Evolutionary conservation across 2,329 filamentous ascomycete genomes (phyloP), one percentile per base, ranked within the genome.

Genomic region (Mycosphaerella arachidis): DNA sequence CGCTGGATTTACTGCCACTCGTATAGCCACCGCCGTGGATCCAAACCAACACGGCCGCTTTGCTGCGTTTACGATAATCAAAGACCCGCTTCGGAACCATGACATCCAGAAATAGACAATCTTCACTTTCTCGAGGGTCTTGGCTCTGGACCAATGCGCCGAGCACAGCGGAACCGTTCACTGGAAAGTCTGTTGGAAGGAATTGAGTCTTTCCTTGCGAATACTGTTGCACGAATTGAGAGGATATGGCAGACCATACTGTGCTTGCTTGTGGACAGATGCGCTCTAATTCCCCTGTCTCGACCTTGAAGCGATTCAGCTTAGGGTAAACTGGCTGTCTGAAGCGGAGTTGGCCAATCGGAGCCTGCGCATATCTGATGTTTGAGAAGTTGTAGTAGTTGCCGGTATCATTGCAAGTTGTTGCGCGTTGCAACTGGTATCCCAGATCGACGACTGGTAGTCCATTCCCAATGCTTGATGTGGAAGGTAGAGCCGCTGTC

Each of bases 301-400:
- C 76, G 20, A 84, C 69, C 1, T 66, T 61, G 3, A 74, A 70
- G 33, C 80, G 74, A 63, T 81, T 77, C 53, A 70, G 63, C 7
- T 70, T 71, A 73, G 71, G 68, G 8, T 64, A 52, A 31, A 68
- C 58, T 1, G 82, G 81, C 24, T 77, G 76, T 20, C 74, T 75
- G 63, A 83, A 85, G 31, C 83, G 75, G 40, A 83, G 69, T 13
- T 82, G 67, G 10, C 79, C 81, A 1, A 80, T 59, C 1, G 82
- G 82, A 16, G 83, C 78, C 30, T 80, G 78, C 6, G 81, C 82
- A 69, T 79, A 85, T 33, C 82, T 77, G 63, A 85, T 84, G 64
- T 84, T 84, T 55, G 73, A 78, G 71, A 85, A 85, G 62, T 80
- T 82, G 71, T 82, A 84, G 30, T 56, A 60, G 18, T 63, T 54